Conservation (phyloP, 768 basidiomycete species). For the Boletales sp. region DNA sequence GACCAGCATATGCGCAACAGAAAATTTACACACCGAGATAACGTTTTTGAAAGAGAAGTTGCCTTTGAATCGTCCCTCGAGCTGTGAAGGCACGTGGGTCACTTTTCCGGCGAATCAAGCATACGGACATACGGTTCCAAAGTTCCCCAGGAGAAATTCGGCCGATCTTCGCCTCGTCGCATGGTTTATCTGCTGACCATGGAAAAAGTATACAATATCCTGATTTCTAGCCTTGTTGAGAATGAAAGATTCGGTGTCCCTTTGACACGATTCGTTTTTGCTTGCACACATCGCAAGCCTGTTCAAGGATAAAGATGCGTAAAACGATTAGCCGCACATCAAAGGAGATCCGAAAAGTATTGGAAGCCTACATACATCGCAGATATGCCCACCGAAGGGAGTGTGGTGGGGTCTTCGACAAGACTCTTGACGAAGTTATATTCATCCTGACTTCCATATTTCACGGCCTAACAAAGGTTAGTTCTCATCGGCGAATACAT, state of each 20-base stretch:
- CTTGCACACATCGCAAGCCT: constrained; percentile 67
- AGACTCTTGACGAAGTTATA: constrained; percentile 70
- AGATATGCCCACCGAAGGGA: constrained; percentile 61
- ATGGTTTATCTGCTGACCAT: constrained; percentile 55
- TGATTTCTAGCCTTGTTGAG: constrained; percentile 51
- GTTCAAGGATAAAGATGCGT: background rate
- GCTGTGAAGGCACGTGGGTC: constrained; percentile 31
- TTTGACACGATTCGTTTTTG: constrained; percentile 50
- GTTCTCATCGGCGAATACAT: background rate
- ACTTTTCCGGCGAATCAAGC: background rate
- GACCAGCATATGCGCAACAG: background rate
- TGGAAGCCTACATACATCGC: constrained; percentile 51
- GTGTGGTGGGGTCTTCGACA: constrained; percentile 69
- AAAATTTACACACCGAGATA: constrained; percentile 42
- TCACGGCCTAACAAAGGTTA: constrained; percentile 51
- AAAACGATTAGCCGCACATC: too few relatives aligned
- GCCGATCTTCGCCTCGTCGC: constrained; percentile 50
- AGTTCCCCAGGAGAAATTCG: constrained; percentile 68
- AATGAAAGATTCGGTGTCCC: constrained; percentile 63
- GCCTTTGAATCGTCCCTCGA: constrained; percentile 67
- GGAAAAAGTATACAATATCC: constrained; percentile 64
- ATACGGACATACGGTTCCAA: constrained; percentile 47
- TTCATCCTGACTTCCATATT: constrained; percentile 69
- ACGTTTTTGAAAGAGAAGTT: constrained; percentile 57
- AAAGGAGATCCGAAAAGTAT: background rate